Conservation (phyloP, 768 basidiomycete genomes). For the Trametes punicea region DNA sequence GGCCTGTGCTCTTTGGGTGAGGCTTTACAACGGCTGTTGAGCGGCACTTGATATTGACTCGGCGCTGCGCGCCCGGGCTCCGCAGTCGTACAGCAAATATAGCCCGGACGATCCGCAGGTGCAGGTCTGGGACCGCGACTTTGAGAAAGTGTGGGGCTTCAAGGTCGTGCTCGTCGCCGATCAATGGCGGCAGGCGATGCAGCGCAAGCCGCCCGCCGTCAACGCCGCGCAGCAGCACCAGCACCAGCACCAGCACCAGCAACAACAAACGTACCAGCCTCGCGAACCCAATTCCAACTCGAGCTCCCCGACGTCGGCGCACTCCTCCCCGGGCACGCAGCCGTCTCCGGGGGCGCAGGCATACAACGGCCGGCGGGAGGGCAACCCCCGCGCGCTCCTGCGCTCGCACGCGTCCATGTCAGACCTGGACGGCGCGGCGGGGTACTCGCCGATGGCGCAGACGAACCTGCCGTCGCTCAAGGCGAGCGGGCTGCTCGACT, state of each 20-base stretch:
- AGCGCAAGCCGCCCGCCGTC: constrained; percentile 18
- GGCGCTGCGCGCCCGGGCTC: too few relatives aligned
- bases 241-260: constrained; percentile 1
- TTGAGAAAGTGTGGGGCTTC: constrained; percentile 66
- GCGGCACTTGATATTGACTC: not conserved
- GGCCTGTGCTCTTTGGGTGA: constrained; percentile 60
- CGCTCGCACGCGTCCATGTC: constrained; percentile 12
- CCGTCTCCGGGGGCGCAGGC: constrained; percentile 4
- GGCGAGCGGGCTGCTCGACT: constrained; percentile 67
- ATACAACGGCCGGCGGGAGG: constrained; percentile 10
- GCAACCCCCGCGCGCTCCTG: constrained; percentile 15
- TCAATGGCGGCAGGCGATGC: constrained; percentile 26
- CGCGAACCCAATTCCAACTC: constrained; percentile 7
- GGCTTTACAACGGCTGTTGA: constrained; percentile 17
- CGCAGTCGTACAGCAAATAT: constrained; percentile 69
- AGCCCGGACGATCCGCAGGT: constrained; percentile 53
- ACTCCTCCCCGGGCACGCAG: constrained; percentile 9
- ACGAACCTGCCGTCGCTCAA: constrained; percentile 67
- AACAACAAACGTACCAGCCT: not conserved
- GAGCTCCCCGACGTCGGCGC: constrained; percentile 15
- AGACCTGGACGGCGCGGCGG: constrained; percentile 8
- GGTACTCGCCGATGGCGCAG: constrained; percentile 18
- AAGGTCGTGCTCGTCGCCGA: constrained; percentile 28
- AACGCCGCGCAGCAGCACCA: not conserved
- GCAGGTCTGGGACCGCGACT: constrained; percentile 57